phyloP scores from a whole-genome alignment of 306 rosid genomes.

The Lotus japonicus region DNA sequence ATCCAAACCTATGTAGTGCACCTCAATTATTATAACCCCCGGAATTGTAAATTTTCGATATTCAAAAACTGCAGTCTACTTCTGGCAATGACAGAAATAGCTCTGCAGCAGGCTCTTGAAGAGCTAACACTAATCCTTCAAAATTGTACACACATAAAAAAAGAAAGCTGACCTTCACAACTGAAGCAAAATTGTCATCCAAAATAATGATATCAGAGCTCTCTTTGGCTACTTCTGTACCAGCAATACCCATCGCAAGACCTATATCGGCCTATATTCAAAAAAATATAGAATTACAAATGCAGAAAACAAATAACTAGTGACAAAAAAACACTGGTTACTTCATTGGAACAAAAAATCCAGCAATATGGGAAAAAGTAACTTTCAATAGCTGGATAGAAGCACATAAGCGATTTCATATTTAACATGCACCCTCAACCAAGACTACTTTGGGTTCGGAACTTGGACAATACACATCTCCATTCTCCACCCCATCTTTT shows the following conservation, averaged over 20 bases:
- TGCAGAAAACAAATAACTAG: no score
- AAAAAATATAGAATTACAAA: conserved; percentile 13
- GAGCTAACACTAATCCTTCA: not conserved
- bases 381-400: not conserved
- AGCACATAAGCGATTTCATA: not conserved
- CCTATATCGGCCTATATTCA: conserved; percentile 77
- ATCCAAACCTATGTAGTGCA: not conserved
- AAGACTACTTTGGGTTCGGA: not conserved
- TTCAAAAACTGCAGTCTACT: not conserved
- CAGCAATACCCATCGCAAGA: conserved; percentile 90
- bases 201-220: conserved; percentile 89
- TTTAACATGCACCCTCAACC: not conserved
- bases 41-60: not conserved
- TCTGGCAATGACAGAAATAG: not conserved
- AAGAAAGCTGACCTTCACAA: conserved; percentile 58
- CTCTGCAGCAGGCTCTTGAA: conserved; percentile 4
- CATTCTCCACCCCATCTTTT: not conserved
- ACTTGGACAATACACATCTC: not conserved
- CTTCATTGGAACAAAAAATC: not conserved
- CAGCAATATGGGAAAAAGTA: not conserved
- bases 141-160: not conserved
- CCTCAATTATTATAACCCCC: not conserved
- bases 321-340: not conserved
- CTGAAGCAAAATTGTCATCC: conserved; percentile 89
- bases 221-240: conserved; percentile 96